Base-by-base conservation (phyloP, 1,284 basidiomycete genomes). In the Grifola frondosa region DNA sequence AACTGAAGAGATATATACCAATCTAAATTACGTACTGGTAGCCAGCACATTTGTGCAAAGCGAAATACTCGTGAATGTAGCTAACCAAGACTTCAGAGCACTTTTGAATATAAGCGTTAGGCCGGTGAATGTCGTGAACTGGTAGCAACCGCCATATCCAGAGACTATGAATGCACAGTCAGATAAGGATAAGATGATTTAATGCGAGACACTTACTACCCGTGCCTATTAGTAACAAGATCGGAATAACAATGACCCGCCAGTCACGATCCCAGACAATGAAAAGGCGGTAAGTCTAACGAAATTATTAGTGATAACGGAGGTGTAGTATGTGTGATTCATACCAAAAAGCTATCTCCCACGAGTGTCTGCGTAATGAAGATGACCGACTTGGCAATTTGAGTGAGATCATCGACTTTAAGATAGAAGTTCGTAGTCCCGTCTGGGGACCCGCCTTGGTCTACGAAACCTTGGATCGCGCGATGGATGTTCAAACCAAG, bases 361-460 rank as follows among this genome's bases (percentile, higher is more conserved):
- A 51, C 29, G 13, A 51, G 37, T 3, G 49, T 48, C n/a, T 48
- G 49, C 4, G 43, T 51, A 6, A 46, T 41, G 26, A 48, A 51
- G 11, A 51, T 30, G 13, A 44, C 26, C 19, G 32, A 45, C 28
- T 45, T 45, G 15, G 39, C 41, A 5, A 41, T 43, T 12, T 39
- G 44, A 5, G 42, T 42, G 4, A 46, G 40, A 20, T 40, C 45
- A 7, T 20, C 32, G 32, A 53, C 41, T 1, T 13, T 32, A 3
- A 29, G 25, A 33, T 53, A 53, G 46, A 48, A 53, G 7, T 6
- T 20, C 4, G 25, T 13, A 1, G 51, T 46, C 5, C 51, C 51
- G 15, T 19, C 30, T 11, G 48, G 46, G 10, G 32, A 44, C 13
- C 40, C 41, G 9, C 45, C 51, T 19, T 42, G 24, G 6, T 39